Percentiles rank a stretch among this genome's conserved stretches.
These are phyloP conservation scores for Daldinia decipiens DNA, from an alignment of 495 filamentous ascomycete genomes.

Conservation along the genomic window DNA sequence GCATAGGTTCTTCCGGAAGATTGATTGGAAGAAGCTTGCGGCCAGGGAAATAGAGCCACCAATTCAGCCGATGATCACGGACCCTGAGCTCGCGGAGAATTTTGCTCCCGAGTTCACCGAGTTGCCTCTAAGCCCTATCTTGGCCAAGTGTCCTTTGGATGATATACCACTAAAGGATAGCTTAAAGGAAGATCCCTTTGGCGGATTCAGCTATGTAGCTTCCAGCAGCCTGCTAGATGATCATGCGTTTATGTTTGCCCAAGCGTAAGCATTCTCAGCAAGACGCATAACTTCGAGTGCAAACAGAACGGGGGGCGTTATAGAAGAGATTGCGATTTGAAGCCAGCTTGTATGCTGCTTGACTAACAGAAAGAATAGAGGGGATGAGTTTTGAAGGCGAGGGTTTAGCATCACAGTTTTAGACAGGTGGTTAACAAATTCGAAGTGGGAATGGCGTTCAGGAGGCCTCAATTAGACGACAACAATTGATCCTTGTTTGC, in stretches of 20 bases:
- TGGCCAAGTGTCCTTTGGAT: slow-evolving; percentile 54
- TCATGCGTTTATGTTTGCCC: slow-evolving; percentile 46
- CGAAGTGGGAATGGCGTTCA: background rate
- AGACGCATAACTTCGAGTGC: background rate
- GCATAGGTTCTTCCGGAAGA: slow-evolving; percentile 95
- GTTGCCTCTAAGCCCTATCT: slow-evolving; percentile 78
- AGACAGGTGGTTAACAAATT: slow-evolving; percentile 1
- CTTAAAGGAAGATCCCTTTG: slow-evolving; percentile 78
- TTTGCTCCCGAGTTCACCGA: slow-evolving; percentile 90
- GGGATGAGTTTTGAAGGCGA: slow-evolving; percentile 3
- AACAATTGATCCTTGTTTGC: slow-evolving; percentile 1
- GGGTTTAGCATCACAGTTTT: slow-evolving; percentile 3
- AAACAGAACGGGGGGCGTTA: background rate
- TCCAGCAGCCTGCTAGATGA: slow-evolving; percentile 84
- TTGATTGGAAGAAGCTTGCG: slow-evolving; percentile 88
- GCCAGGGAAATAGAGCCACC: slow-evolving; percentile 82
- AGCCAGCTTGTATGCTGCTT: slow-evolving; percentile 2
- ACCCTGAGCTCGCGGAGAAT: slow-evolving; percentile 95
- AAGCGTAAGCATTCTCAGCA: slow-evolving; percentile 15
- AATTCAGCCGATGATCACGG: slow-evolving; percentile 90
- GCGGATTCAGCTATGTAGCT: slow-evolving; percentile 95
- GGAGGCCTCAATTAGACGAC: slow-evolving; percentile 1
- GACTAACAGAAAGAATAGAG: background rate
- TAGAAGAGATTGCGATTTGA: background rate
- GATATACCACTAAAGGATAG: slow-evolving; percentile 47